Percentiles rank a stretch among this genome's conserved stretches.
phyloP scores from a whole-genome alignment of 768 basidiomycete genomes.

The Holtermanniella nyarrowii region DNA sequence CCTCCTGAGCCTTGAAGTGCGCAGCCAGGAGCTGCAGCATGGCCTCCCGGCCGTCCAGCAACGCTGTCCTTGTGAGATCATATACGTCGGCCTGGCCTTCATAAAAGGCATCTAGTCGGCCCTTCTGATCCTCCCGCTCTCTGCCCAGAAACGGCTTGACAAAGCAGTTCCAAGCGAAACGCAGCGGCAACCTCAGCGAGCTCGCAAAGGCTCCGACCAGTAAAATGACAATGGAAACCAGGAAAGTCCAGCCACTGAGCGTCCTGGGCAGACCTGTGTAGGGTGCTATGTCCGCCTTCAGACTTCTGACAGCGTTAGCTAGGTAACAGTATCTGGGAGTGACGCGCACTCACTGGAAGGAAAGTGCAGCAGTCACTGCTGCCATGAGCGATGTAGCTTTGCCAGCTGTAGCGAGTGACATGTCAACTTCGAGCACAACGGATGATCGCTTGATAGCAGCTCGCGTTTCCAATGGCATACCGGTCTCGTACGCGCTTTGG shows the following conservation, averaged over 20 bases:
- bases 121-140: conserved; percentile 25
- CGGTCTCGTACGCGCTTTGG: too few relatives aligned
- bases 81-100: conserved; percentile 61
- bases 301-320: too few relatives aligned
- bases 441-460: too few relatives aligned
- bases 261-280: too few relatives aligned
- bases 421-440: too few relatives aligned
- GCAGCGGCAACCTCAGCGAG: conserved; percentile 7
- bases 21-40: conserved; percentile 60
- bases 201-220: neutral
- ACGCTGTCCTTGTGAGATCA: conserved; percentile 53
- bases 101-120: conserved; percentile 49
- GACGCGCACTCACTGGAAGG: too few relatives aligned
- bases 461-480: too few relatives aligned
- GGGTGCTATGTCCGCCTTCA: too few relatives aligned
- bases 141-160: conserved; percentile 36
- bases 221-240: neutral
- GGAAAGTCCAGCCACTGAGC: neutral
- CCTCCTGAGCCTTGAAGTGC: conserved; percentile 49
- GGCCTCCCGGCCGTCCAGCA: conserved; percentile 60
- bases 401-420: too few relatives aligned
- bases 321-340: too few relatives aligned
- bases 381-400: too few relatives aligned
- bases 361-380: too few relatives aligned
- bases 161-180: conserved; percentile 42